Base-by-base conservation (phyloP, 1,284 basidiomycete genomes). In the Heterobasidion irregulare region DNA sequence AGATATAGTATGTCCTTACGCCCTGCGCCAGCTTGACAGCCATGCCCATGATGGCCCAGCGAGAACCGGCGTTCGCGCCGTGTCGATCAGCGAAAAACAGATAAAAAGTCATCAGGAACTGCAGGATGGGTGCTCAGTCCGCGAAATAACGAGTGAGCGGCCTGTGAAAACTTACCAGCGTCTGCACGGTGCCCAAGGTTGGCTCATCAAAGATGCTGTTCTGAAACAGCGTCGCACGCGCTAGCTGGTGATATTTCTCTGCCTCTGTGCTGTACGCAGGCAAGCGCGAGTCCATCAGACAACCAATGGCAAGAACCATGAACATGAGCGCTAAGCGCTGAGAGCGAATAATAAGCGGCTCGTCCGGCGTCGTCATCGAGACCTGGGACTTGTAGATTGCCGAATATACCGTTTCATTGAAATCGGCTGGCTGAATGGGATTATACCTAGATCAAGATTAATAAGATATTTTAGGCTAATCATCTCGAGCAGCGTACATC, bases 31-130 rank as follows among this genome's bases (percentile, higher is more conserved):
- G 72, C 70, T 88, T 90, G 57, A 88, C 82, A 16, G 87, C 83
- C 53, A 89, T 76, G 19, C 87, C 88, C 77, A 89, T 88, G 56
- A 86, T 81, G 8, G 82, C 80, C 86, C 86, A 89, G 41, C 87
- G 76, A n/a, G 81, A 79, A 15, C 86, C 86, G 58, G 83, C 83
- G 60, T 76, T 80, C 32, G 78, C 82, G 15, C 85, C 85, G 65
- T 89, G 84, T 59, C 85, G 77, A 68, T 89, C 86, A 55, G 80
- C 77, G 57, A 89, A 70, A 70, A 89, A 89, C 32, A 88, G 75
- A 63, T 87, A 89, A 65, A 81, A 88, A 1, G 84, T 80, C 85
- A 89, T 89, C 59, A 89, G 72, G 66, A 81, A 86, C 86, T 89
- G 61, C 52, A 50, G 10, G 38, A 6, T 26, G 26, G 6, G 6